Base-by-base conservation (phyloP, 164 flowering plant species). In the Piper betle region DNA sequence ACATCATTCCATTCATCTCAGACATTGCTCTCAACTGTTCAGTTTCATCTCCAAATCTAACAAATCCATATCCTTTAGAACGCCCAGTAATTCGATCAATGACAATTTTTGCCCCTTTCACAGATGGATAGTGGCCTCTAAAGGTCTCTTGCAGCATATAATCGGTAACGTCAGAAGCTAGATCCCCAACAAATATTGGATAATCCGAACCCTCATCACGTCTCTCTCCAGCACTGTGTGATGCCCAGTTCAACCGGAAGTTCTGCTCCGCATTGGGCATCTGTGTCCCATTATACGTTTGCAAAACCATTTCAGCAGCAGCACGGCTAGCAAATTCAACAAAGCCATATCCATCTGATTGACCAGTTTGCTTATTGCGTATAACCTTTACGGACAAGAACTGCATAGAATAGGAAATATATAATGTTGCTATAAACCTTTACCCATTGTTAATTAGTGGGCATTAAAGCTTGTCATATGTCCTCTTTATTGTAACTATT, bases 51-150 rank as follows among this genome's bases (percentile, higher is more conserved):
- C 76, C 96, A 82, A 92, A 93, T 61, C 82, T 82, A 52, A 93
- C 96, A 84, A 92, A 92, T 13, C 97, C 98, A 80, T 87, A 92
- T 0, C 98, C 98, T 73, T 92, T 92, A 0, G 98, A 79, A 17
- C 96, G 96, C 37, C 91, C 96, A 53, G 97, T 89, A 25, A 62
- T 58, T 77, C 91, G 82, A 69, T 89, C 97, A 37, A 85, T 89
- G 13, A 92, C 91, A 63, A 91, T 88, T 57, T 91, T 88, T 16
- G 96, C 96, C 61, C 98, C 92, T 78, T 82, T 91, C 37, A 89
- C 80, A 5, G 98, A 84, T 16, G 79, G 19, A 72, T 84, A 92
- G 18, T 73, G 77, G 53, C 62, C 64, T 66, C 75, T 85, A 58
- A 90, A 93, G 57, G 96, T 86, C 68, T 93, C 96, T 68, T 81